Conservation (phyloP, 1,284 basidiomycete species). For the Ganoderma boninense region DNA sequence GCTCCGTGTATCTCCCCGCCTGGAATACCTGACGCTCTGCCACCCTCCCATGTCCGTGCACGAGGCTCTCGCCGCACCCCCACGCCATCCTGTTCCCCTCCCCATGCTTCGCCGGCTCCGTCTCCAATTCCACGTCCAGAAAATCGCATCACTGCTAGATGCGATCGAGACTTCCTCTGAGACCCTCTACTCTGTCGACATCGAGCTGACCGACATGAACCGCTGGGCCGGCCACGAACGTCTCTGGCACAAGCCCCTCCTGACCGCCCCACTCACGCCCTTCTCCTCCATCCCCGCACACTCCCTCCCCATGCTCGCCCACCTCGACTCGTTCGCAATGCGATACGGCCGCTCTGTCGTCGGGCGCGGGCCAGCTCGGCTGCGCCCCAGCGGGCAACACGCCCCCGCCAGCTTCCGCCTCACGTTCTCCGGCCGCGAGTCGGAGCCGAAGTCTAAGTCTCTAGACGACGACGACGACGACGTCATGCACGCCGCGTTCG, state of each 20-base stretch:
- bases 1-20: background rate
- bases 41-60: slow-evolving; percentile 1
- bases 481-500: background rate
- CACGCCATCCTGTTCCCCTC: background rate
- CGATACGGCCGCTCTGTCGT: background rate
- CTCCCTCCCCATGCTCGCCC: background rate
- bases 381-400: background rate
- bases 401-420: background rate
- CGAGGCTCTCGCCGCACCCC: background rate
- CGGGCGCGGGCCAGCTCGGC: background rate
- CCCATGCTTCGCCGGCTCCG: background rate
- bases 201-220: background rate
- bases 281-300: background rate
- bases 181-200: background rate
- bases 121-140: slow-evolving; percentile 4
- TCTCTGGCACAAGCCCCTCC: background rate
- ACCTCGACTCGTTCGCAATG: background rate
- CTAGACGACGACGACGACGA: background rate
- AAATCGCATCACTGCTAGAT: background rate
- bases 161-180: slow-evolving; percentile 1
- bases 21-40: background rate
- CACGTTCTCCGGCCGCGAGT: background rate
- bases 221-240: slow-evolving; percentile 2
- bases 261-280: background rate
- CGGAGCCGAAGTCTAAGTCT: background rate